Evolutionary conservation across 768 basidiomycete species (phyloP).

Genomic region (Russula earlei): DNA sequence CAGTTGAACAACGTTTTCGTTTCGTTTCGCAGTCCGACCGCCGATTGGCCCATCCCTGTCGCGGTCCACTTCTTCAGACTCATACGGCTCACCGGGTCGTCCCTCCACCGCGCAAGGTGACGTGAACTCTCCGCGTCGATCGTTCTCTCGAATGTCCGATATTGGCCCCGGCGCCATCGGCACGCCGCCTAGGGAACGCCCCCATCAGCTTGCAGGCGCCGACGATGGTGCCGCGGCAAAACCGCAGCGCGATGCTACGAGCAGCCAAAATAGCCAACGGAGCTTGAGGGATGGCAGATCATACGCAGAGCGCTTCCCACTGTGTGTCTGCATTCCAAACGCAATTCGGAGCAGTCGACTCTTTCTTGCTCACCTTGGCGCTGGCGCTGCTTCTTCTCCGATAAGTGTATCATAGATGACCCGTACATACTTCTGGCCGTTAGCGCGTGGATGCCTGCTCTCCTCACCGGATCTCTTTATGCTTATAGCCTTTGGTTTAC

Average conservation of each 20-base stretch:
- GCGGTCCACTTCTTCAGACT: not conserved
- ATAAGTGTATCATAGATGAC: not conserved
- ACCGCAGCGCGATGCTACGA: conserved; percentile 64
- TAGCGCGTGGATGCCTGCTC: not conserved
- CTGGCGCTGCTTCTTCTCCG: conserved; percentile 5
- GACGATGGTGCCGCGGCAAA: conserved; percentile 56
- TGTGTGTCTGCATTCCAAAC: not conserved
- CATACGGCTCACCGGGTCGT: not conserved
- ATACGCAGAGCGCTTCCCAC: not conserved
- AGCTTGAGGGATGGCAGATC: not conserved
- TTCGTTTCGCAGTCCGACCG: conserved; percentile 3
- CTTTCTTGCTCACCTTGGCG: conserved; percentile 2
- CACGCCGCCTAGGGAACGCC: conserved; percentile 36
- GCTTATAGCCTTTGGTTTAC: not conserved
- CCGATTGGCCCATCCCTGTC: conserved; percentile 13
- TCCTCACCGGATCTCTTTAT: not conserved
- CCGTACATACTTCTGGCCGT: not conserved
- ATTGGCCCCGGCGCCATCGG: conserved; percentile 22
- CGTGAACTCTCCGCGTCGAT: conserved; percentile 3
- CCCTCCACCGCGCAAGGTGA: conserved; percentile 10
- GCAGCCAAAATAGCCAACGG: conserved; percentile 52
- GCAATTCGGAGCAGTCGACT: not conserved
- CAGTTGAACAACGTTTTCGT: too few species aligned
- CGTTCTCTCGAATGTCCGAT: conserved; percentile 41
- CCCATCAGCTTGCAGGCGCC: conserved; percentile 51